These are phyloP conservation scores for Primulina huaijiensis DNA, from an alignment of 257 asterid species.

Conservation along the genomic window DNA sequence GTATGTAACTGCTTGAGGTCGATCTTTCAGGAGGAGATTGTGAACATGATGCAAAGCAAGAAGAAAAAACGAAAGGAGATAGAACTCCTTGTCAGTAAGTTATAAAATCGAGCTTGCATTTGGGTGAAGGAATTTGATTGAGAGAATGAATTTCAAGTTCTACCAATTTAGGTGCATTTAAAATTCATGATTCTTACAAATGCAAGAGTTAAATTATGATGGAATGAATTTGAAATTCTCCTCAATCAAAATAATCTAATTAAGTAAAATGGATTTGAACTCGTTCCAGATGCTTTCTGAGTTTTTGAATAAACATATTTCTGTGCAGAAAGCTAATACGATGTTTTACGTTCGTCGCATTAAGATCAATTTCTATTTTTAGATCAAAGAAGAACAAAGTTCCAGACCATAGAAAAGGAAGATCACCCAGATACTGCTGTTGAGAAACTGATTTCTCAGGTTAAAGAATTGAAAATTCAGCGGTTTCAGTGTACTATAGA, in stretches of 20 bases:
- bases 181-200: no score
- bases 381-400: conserved; percentile 52
- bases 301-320: conserved; percentile 11
- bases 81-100: conserved; percentile 70
- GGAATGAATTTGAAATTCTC: no score
- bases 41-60: conserved; percentile 34
- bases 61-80: conserved; percentile 49
- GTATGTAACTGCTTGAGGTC: conserved; percentile 23
- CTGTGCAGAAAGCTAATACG: not conserved
- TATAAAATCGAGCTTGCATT: conserved; percentile 3
- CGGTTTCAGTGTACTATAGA: conserved; percentile 50
- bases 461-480: conserved; percentile 55
- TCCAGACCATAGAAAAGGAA: conserved; percentile 60
- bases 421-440: conserved; percentile 54
- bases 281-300: no score
- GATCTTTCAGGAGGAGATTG: conserved; percentile 60
- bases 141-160: no score
- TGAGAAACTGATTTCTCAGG: conserved; percentile 46
- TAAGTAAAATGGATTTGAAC: no score
- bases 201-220: no score
- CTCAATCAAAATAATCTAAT: no score
- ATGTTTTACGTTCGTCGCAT: conserved; percentile 11
- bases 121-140: no score
- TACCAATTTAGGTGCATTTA: no score
- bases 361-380: conserved; percentile 21